These are phyloP conservation scores for Zalaria sp. DNA, from an alignment of 2,329 filamentous ascomycete genomes.

Conservation along the genomic window DNA sequence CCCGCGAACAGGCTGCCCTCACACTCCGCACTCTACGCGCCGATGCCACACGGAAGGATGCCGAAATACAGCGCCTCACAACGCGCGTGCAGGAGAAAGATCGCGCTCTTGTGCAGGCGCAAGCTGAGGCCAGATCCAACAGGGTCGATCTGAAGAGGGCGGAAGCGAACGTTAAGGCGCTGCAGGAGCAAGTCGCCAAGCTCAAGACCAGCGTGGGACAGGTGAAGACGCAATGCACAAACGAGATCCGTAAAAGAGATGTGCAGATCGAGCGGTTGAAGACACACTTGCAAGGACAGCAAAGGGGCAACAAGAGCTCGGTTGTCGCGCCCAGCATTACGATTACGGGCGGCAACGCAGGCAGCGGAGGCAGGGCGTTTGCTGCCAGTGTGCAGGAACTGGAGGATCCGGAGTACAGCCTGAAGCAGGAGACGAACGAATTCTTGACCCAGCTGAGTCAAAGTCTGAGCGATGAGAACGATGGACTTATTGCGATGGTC, in stretches of 20 bases:
- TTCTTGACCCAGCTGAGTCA: constrained; percentile 78
- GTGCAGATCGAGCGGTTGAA: constrained; percentile 80
- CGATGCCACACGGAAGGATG: constrained; percentile 59
- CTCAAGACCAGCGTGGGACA: constrained; percentile 71
- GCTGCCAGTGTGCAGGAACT: constrained; percentile 35
- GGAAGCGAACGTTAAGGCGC: constrained; percentile 55
- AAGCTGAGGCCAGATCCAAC: constrained; percentile 56
- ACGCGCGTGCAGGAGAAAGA: constrained; percentile 40
- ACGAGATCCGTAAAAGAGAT: constrained; percentile 82
- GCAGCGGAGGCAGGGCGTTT: constrained; percentile 36
- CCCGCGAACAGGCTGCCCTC: constrained; percentile 68
- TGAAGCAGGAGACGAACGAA: constrained; percentile 78
- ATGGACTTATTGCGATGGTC: constrained; percentile 60
- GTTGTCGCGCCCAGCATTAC: constrained; percentile 33
- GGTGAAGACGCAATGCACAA: constrained; percentile 73
- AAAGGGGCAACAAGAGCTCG: constrained; percentile 30
- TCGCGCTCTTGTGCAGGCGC: constrained; percentile 57
- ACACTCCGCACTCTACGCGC: constrained; percentile 64
- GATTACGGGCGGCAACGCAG: constrained; percentile 23
- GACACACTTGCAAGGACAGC: constrained; percentile 60
- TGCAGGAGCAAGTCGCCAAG: constrained; percentile 72
- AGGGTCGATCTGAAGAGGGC: constrained; percentile 73
- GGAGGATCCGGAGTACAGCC: constrained; percentile 47
- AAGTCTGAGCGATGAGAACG: constrained; percentile 82
- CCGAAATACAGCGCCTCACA: constrained; percentile 39